Conservation (phyloP, 2,329 filamentous ascomycete genomes). For the Purpureocillium lavendulum region DNA sequence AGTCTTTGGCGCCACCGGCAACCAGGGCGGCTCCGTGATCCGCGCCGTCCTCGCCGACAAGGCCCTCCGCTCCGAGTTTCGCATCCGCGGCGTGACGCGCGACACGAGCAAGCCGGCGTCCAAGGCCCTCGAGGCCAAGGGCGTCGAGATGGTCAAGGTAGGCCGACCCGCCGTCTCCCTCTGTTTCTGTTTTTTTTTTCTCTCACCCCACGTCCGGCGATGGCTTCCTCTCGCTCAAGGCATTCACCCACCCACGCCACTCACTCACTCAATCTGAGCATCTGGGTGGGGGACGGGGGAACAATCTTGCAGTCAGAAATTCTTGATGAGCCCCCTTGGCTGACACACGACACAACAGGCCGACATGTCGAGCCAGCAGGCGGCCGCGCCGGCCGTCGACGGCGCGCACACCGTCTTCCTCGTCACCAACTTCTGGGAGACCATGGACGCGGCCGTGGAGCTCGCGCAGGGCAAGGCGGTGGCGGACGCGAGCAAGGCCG, state of each 20-base stretch:
- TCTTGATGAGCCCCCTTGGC: neutral
- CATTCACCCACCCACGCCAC: too few species aligned
- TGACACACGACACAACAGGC: constrained; percentile 16
- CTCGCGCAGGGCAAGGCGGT: constrained; percentile 35
- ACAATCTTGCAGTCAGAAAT: too few species aligned
- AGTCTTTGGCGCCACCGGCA: constrained; percentile 41
- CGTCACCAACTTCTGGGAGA: constrained; percentile 30
- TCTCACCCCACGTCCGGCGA: too few species aligned
- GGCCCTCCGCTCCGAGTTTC: constrained; percentile 32
- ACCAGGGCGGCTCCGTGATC: constrained; percentile 40
- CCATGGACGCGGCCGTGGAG: constrained; percentile 23
- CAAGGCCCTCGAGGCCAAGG: constrained; percentile 26
- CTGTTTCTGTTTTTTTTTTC: too few species aligned
- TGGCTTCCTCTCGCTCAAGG: too few species aligned
- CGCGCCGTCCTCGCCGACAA: constrained; percentile 35
- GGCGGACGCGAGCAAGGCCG: constrained; percentile 33
- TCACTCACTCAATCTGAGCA: too few species aligned
- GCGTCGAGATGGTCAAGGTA: constrained; percentile 34
- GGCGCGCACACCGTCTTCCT: constrained; percentile 35
- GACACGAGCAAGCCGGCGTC: constrained; percentile 30
- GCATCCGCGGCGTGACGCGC: constrained; percentile 39
- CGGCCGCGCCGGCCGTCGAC: constrained; percentile 27
- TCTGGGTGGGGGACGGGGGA: too few species aligned
- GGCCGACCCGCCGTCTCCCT: constrained; percentile 7
- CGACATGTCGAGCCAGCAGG: constrained; percentile 28